Evolutionary conservation across 768 basidiomycete species (phyloP), one percentile per base, ranked within the genome.

Genomic region (Suillus paluster): DNA sequence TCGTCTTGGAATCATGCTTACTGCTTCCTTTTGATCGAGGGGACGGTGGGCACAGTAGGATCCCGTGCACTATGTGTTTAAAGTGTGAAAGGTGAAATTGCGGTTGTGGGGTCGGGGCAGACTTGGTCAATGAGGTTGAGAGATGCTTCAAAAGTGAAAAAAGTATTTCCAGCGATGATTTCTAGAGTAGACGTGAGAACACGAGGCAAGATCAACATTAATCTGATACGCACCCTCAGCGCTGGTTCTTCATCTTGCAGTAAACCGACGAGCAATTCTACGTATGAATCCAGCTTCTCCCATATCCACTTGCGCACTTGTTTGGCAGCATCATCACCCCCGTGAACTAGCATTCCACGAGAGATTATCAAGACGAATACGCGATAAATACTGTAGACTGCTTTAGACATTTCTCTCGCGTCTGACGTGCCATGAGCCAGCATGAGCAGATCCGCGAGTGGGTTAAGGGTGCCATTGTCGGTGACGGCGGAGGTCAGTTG

Each of bases 331-430:
- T 86, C 87, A 38, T 84, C 78, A 17, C 80, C 81, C 30, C 78
- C 77, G 38, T 77, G 58, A 39, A 78, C 79, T 15, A 94, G 76
- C 64, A 87, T 85, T 3, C 87, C 84, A 34, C 81, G 80, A 4
- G 80, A 72, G 53, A 94, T 82, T 39, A 92, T 75, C 23, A 82
- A 66, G 10, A 91, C 84, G 70, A 94, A 95, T 14, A 89, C 80
- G 42, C 95, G 79, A 73, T 97, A 95, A 6, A 91, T 73, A 1
- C 94, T 89, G 75, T 94, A 97, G 19, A 95, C 83, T 2, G 85
- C 88, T 71, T 91, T 94, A 60, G 83, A 90, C 15, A 86, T 83
- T 33, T 84, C 81, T 64, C 82, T 81, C 0, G 91, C 78, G 44
- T 86, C 81, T 45, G 78, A 67, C 2, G 81, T 72, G 19, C 77